A percentile compares a stretch with the other conserved stretches of the same genome.
Conservation (phyloP, 768 basidiomycete genomes). For the Serendipita sp. region DNA sequence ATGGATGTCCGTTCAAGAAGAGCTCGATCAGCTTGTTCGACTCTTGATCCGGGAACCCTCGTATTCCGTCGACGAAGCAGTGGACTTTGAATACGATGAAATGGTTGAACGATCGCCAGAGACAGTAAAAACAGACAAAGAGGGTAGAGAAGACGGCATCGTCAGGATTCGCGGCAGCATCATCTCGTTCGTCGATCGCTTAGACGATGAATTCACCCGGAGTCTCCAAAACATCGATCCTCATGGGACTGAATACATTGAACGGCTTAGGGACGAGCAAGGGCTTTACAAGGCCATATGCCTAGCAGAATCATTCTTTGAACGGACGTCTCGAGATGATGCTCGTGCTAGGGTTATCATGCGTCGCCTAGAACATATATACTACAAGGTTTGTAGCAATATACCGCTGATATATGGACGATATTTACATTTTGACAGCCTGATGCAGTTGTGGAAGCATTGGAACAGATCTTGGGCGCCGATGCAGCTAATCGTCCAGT, state of each 20-base stretch:
- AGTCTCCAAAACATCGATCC: conserved; percentile 97
- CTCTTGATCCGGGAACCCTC: conserved; percentile 53
- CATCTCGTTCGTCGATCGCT: conserved; percentile 87
- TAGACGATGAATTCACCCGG: conserved; percentile 97
- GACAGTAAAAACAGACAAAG: conserved; percentile 11
- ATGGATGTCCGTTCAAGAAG: conserved; percentile 74
- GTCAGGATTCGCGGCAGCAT: conserved; percentile 88
- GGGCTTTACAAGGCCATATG: conserved; percentile 86
- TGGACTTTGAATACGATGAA: conserved; percentile 85
- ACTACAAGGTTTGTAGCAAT: conserved; percentile 61
- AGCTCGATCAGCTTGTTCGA: conserved; percentile 76
- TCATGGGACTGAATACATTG: conserved; percentile 97
- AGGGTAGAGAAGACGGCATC: conserved; percentile 45
- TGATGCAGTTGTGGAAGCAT: conserved; percentile 76
- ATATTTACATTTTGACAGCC: conserved; percentile 39
- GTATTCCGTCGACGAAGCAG: conserved; percentile 69
- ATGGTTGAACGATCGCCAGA: conserved; percentile 63
- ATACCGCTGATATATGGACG: not conserved
- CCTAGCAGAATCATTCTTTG: conserved; percentile 83
- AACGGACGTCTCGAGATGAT: conserved; percentile 59
- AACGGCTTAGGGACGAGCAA: conserved; percentile 90
- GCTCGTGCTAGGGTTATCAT: conserved; percentile 78
- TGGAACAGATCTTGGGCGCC: conserved; percentile 52
- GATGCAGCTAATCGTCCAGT: conserved; percentile 42
- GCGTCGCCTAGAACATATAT: conserved; percentile 93